Conservation (phyloP, 2,329 filamentous ascomycete genomes). For the Penicillium sp. region DNA sequence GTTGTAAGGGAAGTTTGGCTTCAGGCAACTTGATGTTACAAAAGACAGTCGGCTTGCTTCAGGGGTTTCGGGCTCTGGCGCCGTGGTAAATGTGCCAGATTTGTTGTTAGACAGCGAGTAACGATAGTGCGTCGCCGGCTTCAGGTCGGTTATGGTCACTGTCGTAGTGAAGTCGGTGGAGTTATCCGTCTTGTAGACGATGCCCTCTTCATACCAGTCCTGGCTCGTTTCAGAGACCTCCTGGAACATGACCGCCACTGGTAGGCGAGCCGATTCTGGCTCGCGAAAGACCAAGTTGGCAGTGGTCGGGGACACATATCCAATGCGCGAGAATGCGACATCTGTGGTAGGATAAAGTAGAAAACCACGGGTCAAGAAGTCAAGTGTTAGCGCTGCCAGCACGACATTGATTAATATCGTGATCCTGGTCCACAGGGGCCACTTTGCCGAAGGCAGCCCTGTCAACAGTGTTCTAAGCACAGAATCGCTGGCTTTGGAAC, state of each 20-base stretch:
- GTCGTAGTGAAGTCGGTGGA: constrained; percentile 79
- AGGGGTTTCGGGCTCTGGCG: constrained; percentile 66
- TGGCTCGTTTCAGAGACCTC: constrained; percentile 33
- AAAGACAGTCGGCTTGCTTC: constrained; percentile 78
- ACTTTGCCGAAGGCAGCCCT: constrained; percentile 73
- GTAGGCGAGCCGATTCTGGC: constrained; percentile 71
- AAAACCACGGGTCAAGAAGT: constrained; percentile 74
- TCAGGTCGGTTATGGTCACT: constrained; percentile 65
- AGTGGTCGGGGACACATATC: constrained; percentile 77
- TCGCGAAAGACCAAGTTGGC: constrained; percentile 84
- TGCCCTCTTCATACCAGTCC: constrained; percentile 66
- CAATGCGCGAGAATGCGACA: constrained; percentile 80
- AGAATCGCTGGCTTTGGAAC: constrained; percentile 21
- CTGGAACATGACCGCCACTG: constrained; percentile 67
- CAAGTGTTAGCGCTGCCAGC: constrained; percentile 68
- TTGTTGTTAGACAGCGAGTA: constrained; percentile 87
- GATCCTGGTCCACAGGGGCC: constrained; percentile 62
- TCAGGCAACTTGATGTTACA: constrained; percentile 87
- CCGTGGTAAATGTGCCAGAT: constrained; percentile 75
- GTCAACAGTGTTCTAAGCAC: constrained; percentile 67
- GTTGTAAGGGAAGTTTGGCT: constrained; percentile 85
- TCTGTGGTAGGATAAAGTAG: constrained; percentile 69
- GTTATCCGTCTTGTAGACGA: constrained; percentile 65
- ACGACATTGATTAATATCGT: constrained; percentile 72
- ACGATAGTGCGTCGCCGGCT: constrained; percentile 72